Base-by-base conservation (phyloP, 768 basidiomycete genomes). In the Mycena olivaceomarginata region DNA sequence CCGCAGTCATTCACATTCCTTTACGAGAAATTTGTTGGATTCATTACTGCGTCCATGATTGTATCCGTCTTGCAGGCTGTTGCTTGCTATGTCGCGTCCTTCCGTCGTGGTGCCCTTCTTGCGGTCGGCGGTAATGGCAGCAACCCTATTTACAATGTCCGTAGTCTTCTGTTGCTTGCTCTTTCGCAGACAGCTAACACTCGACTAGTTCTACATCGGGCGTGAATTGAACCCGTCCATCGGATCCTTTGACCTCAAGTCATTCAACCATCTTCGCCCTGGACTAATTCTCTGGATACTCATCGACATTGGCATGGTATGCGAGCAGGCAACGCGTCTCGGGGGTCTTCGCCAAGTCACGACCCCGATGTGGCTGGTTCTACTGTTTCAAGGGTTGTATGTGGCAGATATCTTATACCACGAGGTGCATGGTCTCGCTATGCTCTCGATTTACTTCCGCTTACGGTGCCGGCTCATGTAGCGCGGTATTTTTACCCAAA, bases 251-350 rank as follows among this genome's bases (percentile, higher is more conserved):
- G 93, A 89, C 83, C 87, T 88, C 86, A 93, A 87, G 82, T 95
- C 91, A 81, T 94, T 89, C 88, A 98, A 93, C 83, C 97, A 98
- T 82, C 92, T 98, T 45, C 92, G 97, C 40, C 97, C 97, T 0
- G 96, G 97, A n/a, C 90, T 98, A 70, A 98, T 98, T 79, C 92
- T 97, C n/a, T 99, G 98, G 98, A 88, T 93, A 37, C 90, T 99
- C 72, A 89, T 98, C 85, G 93, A 99, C 85, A 93, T 99, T 77
- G 94, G 94, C 84, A 95, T 97, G 93, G 91, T 93, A 1, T 98
- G 98, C 84, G 94, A 94, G 82, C 98, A 99, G 84, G 96, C 96
- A 12, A 91, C 90, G 68, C 95, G 95, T 71, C 91, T 93, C 40
- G 96, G 94, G 22, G 93, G 90, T 41, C 83, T 94, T 79, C 78